These are phyloP conservation scores for Fusarium succisae DNA, from an alignment of 2,329 filamentous ascomycete genomes.

Conservation along the genomic window DNA sequence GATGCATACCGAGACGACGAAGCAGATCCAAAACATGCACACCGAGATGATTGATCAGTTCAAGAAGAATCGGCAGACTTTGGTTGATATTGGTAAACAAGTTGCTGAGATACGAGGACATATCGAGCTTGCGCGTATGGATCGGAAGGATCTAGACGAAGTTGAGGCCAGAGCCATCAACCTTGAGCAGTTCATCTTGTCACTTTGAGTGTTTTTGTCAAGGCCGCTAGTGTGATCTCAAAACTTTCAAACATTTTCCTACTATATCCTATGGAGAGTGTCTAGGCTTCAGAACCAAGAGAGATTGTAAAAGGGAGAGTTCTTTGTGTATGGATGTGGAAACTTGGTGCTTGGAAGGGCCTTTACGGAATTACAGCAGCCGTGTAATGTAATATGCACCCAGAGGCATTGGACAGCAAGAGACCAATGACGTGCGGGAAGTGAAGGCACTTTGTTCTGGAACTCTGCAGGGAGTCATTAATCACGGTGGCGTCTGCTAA, in stretches of 20 bases:
- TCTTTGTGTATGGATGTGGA: not conserved
- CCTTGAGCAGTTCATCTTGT: not conserved
- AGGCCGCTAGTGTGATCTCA: not conserved
- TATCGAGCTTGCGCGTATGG: not conserved
- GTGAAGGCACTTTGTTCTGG: not conserved
- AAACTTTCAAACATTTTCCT: not conserved
- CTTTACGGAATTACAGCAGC: not conserved
- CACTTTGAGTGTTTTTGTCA: not conserved
- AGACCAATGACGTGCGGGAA: not conserved
- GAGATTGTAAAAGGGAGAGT: not conserved
- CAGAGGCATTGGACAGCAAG: not conserved
- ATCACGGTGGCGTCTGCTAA: not conserved
- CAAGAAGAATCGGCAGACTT: not conserved
- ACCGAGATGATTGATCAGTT: not conserved
- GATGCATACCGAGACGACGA: not conserved
- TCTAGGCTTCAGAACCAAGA: too few relatives aligned
- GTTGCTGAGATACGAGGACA: not conserved
- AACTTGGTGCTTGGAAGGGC: too few relatives aligned
- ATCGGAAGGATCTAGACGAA: not conserved
- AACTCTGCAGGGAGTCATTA: not conserved
- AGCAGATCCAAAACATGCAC: not conserved
- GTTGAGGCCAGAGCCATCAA: not conserved
- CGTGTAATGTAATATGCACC: not conserved
- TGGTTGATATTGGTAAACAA: not conserved
- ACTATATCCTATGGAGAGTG: too few relatives aligned